Conservation (phyloP, 2,329 filamentous ascomycete genomes). For the Fusarium oligoseptatum region DNA sequence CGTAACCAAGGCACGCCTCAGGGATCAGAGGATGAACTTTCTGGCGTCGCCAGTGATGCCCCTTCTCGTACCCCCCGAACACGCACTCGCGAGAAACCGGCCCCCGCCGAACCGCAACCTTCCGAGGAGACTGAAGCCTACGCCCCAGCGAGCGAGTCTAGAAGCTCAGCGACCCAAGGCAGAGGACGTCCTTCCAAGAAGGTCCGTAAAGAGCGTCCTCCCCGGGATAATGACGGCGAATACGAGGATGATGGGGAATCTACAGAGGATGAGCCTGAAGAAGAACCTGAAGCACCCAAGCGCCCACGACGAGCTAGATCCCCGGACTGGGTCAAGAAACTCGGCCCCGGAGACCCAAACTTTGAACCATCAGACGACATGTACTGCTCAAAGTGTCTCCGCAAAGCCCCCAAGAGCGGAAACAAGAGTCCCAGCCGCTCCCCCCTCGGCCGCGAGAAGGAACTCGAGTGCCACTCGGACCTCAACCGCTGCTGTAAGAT, state of each 20-base stretch:
- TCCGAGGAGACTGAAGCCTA: not conserved
- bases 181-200: conserved; percentile 11
- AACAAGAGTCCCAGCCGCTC: conserved; percentile 37
- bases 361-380: conserved; percentile 47
- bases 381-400: conserved; percentile 52
- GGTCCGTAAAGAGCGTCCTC: not conserved
- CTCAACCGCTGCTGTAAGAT: conserved; percentile 45
- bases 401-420: conserved; percentile 44
- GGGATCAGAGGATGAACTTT: conserved; percentile 5
- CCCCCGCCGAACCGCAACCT: not conserved
- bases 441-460: conserved; percentile 18
- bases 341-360: conserved; percentile 37
- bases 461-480: conserved; percentile 42
- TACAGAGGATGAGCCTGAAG: conserved; percentile 7
- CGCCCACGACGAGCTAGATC: conserved; percentile 34
- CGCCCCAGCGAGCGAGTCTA: conserved; percentile 4
- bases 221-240: conserved; percentile 6
- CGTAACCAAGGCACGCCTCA: not conserved
- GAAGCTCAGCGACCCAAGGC: conserved; percentile 10
- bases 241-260: conserved; percentile 19
- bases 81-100: not conserved
- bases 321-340: conserved; percentile 44
- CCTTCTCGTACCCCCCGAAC: not conserved
- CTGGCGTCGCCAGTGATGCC: conserved; percentile 11
- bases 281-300: not conserved